Percentiles rank a stretch among this genome's conserved stretches.
Conservation (phyloP, 306 rosid genomes). For the Astragalus glycyphyllos region DNA sequence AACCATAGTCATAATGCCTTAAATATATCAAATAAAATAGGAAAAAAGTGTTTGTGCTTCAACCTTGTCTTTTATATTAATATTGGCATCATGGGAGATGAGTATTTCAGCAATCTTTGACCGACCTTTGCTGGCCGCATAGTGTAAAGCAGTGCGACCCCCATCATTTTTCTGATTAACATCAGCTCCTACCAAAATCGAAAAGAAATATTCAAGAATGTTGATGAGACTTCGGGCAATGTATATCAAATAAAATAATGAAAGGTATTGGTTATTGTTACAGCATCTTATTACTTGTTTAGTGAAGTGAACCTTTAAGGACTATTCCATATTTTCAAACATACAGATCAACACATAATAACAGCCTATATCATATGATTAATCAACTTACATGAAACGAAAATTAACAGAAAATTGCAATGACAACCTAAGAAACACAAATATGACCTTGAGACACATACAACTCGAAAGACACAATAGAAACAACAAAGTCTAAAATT, state of each 20-base stretch:
- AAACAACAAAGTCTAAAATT: neutral
- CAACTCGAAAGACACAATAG: neutral
- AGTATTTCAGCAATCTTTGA: conserved; percentile 74
- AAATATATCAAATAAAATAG: conserved; percentile 26
- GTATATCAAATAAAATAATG: conserved; percentile 11
- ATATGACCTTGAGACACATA: neutral
- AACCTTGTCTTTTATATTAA: conserved; percentile 83
- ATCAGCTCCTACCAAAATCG: conserved; percentile 72
- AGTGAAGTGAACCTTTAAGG: conserved; percentile 1
- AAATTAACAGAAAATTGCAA: conserved; percentile 13
- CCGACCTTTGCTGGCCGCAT: conserved; percentile 94
- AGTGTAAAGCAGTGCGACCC: conserved; percentile 92
- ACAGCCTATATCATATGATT: neutral
- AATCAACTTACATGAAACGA: neutral
- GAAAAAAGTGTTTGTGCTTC: conserved; percentile 48
- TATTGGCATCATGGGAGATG: conserved; percentile 73
- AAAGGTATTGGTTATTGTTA: neutral
- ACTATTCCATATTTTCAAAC: conserved; percentile 17
- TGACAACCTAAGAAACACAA: neutral
- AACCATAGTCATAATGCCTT: conserved; percentile 25
- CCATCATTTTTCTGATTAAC: conserved; percentile 73
- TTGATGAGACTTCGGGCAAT: neutral
- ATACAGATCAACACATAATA: neutral
- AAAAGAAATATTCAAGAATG: conserved; percentile 32
- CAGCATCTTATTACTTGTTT: conserved; percentile 18